Base-by-base conservation (phyloP, 805 yeast genomes). In the Candida morakotiae region DNA sequence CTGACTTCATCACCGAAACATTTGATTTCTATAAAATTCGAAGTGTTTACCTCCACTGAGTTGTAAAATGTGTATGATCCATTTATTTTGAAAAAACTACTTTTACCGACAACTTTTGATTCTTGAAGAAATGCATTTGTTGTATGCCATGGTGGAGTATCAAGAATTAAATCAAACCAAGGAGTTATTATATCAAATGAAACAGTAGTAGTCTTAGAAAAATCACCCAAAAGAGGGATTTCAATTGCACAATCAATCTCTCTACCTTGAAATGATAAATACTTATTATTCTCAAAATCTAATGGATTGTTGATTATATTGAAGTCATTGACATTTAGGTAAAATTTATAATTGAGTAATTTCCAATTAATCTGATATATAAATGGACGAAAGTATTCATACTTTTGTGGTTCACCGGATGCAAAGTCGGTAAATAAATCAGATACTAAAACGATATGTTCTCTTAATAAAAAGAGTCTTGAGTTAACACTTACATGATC, bases 131-230 rank as follows among this genome's bases (percentile, higher is more conserved):
- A 91, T 33, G 83, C 81, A 38, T 79, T 75, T 18, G 79, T 64
- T 0, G 98, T 89, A 52, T 87, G 94, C 96, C 98, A 93, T 1
- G 91, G 83, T 0, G 98, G 98, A 0, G 93, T 77, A 40, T 80
- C 83, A 2, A 89, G 55, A 1, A 75, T 63, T 32, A 93, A 50
- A 33, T 80, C 73, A 46, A 87, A 76, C 33, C 60, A 61, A 0
- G 85, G 77, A 0, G 95, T 81, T 2, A 45, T 44, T 2, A 83
- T 45, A 1, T 59, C 56, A 47, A 70, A 86, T 11, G 69, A 61
- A 11, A 83, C 64, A 0, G 73, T 69, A 1, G 77, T 74, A 2
- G 73, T 69, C 35, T 72, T 74, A 25, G 73, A 60, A 26, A 75
- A 69, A 13, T 79, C 67, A 0, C 75, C 70, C 10, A 71, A 71